These are phyloP conservation scores for Fusarium armeniacum DNA, from an alignment of 2,329 filamentous ascomycete genomes.

Conservation along the genomic window DNA sequence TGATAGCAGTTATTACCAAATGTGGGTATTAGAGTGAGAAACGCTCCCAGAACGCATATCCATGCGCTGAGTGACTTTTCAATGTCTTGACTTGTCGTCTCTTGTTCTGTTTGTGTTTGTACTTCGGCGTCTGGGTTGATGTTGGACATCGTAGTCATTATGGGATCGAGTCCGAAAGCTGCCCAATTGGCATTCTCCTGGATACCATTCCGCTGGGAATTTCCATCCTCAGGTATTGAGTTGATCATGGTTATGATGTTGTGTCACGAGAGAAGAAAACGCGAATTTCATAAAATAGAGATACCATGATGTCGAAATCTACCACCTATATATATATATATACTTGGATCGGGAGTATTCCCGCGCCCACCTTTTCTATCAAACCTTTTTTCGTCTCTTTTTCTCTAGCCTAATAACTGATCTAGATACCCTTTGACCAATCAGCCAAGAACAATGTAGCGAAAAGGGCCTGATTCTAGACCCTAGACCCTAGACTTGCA, in stretches of 20 bases:
- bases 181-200: constrained; percentile 29
- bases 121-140: constrained; percentile 34
- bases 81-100: constrained; percentile 20
- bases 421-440: neutral
- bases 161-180: constrained; percentile 39
- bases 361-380: constrained; percentile 9
- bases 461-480: constrained; percentile 24
- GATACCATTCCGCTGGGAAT: neutral
- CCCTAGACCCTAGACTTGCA: constrained; percentile 23
- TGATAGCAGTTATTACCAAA: constrained; percentile 38
- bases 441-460: neutral
- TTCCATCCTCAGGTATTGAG: neutral
- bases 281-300: neutral
- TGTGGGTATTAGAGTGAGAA: constrained; percentile 42
- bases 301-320: neutral
- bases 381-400: constrained; percentile 4
- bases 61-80: constrained; percentile 43
- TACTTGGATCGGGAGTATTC: constrained; percentile 24
- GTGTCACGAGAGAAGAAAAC: neutral
- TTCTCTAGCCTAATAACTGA: neutral
- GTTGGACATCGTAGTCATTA: constrained; percentile 34
- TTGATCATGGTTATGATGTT: constrained; percentile 10
- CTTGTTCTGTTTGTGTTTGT: constrained; percentile 21
- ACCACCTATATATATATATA: neutral
- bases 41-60: constrained; percentile 47